Evolutionary conservation across 2,329 filamentous ascomycete genomes (phyloP).

Genomic region (Tolypocladium sp.): DNA sequence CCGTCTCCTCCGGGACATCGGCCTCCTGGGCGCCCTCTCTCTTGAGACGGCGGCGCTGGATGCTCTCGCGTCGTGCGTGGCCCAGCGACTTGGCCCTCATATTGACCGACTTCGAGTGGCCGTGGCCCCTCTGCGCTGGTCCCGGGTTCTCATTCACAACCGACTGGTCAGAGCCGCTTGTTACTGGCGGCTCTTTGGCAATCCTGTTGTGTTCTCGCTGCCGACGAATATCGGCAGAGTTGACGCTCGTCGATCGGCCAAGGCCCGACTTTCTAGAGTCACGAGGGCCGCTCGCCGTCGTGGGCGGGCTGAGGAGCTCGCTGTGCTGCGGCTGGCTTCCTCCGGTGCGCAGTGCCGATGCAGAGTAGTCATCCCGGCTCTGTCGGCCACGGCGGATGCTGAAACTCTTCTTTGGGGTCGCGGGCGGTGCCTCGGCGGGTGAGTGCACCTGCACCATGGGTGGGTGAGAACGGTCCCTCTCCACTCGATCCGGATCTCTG

Average conservation of each 20-base stretch:
- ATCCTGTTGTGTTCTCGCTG: conserved; percentile 36
- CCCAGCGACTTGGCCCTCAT: conserved; percentile 79
- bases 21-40: conserved; percentile 64
- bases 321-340: conserved; percentile 65
- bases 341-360: conserved; percentile 39
- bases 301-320: conserved; percentile 68
- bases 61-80: conserved; percentile 83
- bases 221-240: conserved; percentile 71
- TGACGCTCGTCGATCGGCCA: conserved; percentile 84
- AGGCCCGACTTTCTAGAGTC: conserved; percentile 57
- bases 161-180: conserved; percentile 73
- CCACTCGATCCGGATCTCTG: conserved; percentile 54
- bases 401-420: conserved; percentile 73
- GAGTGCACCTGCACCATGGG: conserved; percentile 71
- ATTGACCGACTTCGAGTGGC: conserved; percentile 51
- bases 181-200: conserved; percentile 58
- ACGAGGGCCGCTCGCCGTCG: conserved; percentile 45
- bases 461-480: conserved; percentile 59
- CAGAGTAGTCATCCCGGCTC: conserved; percentile 41
- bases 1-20: conserved; percentile 85
- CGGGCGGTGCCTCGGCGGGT: conserved; percentile 52
- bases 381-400: conserved; percentile 60
- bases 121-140: conserved; percentile 40
- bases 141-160: conserved; percentile 43
- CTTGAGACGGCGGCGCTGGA: conserved; percentile 71